Evolutionary conservation across 768 basidiomycete genomes (phyloP).

Genomic region (Coprinellus aureogranulatus): DNA sequence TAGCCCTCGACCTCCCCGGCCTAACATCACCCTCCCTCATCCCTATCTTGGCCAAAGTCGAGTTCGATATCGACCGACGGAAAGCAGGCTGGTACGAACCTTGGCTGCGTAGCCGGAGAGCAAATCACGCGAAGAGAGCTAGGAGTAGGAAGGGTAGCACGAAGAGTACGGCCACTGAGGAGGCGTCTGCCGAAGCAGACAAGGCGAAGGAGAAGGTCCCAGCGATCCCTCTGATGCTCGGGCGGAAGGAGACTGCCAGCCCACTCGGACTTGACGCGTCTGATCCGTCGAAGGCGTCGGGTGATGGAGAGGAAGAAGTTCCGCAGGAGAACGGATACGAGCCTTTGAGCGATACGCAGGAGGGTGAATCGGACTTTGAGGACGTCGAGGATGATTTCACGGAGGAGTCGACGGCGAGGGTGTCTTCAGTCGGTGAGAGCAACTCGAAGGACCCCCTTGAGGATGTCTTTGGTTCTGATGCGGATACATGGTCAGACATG

Average conservation of each 20-base stretch:
- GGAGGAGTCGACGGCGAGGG: constrained; percentile 39
- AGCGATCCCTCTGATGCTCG: constrained; percentile 54
- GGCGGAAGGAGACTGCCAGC: constrained; percentile 43
- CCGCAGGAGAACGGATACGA: constrained; percentile 31
- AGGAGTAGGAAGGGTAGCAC: constrained; percentile 20
- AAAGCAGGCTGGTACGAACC: constrained; percentile 85
- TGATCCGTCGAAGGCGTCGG: constrained; percentile 11
- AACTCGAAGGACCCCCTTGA: constrained; percentile 49
- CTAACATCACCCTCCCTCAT: constrained; percentile 62
- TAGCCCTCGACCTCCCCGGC: constrained; percentile 60
- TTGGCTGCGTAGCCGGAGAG: constrained; percentile 67
- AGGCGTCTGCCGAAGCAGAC: constrained; percentile 17
- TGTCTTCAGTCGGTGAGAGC: constrained; percentile 23
- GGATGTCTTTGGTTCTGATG: constrained; percentile 67
- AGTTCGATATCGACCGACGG: constrained; percentile 86
- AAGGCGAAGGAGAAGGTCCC: constrained; percentile 27
- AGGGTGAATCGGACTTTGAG: constrained; percentile 33
- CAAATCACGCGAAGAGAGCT: constrained; percentile 58
- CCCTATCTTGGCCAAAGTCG: constrained; percentile 88
- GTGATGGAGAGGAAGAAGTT: constrained; percentile 12
- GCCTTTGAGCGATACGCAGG: constrained; percentile 34
- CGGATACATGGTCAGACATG: constrained; percentile 59
- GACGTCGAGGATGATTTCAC: constrained; percentile 27
- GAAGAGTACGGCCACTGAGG: constrained; percentile 17
- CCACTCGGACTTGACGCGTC: constrained; percentile 26